Evolutionary conservation across 2,329 filamentous ascomycete species (phyloP).

Genomic region (Cytospora mali): DNA sequence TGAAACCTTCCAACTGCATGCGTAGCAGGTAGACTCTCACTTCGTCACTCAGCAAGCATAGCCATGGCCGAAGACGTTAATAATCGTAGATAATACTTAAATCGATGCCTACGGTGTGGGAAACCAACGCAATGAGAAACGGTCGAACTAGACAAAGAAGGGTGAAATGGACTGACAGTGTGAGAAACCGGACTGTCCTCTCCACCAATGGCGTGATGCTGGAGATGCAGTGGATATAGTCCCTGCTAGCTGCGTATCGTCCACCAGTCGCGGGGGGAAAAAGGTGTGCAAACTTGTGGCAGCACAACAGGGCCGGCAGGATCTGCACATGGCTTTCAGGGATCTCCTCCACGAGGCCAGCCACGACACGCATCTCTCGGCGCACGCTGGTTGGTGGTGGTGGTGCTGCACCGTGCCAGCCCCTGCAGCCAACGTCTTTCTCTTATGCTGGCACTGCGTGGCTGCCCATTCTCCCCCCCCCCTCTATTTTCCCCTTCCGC

Average conservation of each 20-base stretch:
- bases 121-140: background rate
- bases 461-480: background rate
- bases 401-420: constrained; percentile 1
- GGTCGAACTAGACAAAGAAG: background rate
- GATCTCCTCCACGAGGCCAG: constrained; percentile 33
- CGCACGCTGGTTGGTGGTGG: constrained; percentile 12
- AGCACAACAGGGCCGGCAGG: constrained; percentile 37
- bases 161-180: background rate
- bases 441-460: constrained; percentile 6
- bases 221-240: constrained; percentile 2
- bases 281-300: constrained; percentile 29
- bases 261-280: background rate
- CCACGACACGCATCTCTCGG: constrained; percentile 18
- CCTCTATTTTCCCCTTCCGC: background rate
- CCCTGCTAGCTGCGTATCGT: constrained; percentile 1
- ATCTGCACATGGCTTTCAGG: constrained; percentile 46
- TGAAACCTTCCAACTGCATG: background rate
- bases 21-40: background rate
- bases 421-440: constrained; percentile 12
- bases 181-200: background rate
- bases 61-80: background rate
- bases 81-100: background rate
- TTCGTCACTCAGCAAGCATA: background rate
- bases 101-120: background rate
- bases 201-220: constrained; percentile 11